Evolutionary conservation across 208 protist species (phyloP).

Genomic region (Trichomonas tenax): DNA sequence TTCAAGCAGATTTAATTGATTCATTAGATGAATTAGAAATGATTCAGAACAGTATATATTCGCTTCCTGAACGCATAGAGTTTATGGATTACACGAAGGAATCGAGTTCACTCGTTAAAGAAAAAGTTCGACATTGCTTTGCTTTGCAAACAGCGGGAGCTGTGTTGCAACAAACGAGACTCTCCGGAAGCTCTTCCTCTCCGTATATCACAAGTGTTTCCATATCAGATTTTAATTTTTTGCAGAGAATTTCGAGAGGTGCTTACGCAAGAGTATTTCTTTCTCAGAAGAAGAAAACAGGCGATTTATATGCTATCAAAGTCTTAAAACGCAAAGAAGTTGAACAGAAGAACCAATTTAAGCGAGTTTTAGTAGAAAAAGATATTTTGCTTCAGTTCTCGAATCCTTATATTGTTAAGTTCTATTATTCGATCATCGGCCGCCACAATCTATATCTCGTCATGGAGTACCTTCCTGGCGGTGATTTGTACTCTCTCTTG

Average conservation of each 20-base stretch:
- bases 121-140: background rate
- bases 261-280: background rate
- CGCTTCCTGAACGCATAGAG: background rate
- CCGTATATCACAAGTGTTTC: background rate
- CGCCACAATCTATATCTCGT: background rate
- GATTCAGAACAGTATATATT: background rate
- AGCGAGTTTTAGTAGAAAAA: background rate
- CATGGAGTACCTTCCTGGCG: background rate
- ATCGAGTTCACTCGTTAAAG: background rate
- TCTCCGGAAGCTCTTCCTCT: background rate
- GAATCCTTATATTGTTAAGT: background rate
- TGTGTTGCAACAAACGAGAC: background rate
- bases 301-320: background rate
- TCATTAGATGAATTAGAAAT: background rate
- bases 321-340: background rate
- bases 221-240: background rate
- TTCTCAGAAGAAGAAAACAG: background rate
- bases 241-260: background rate
- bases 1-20: background rate
- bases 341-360: background rate
- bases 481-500: background rate
- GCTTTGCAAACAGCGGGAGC: background rate
- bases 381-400: background rate
- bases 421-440: conserved; percentile 12
- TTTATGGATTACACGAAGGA: background rate